Evolutionary conservation across 228 moss, liverwort and hornwort species (phyloP), one percentile per base, ranked within the genome.

Genomic region (Sphagnum magellanicum): DNA sequence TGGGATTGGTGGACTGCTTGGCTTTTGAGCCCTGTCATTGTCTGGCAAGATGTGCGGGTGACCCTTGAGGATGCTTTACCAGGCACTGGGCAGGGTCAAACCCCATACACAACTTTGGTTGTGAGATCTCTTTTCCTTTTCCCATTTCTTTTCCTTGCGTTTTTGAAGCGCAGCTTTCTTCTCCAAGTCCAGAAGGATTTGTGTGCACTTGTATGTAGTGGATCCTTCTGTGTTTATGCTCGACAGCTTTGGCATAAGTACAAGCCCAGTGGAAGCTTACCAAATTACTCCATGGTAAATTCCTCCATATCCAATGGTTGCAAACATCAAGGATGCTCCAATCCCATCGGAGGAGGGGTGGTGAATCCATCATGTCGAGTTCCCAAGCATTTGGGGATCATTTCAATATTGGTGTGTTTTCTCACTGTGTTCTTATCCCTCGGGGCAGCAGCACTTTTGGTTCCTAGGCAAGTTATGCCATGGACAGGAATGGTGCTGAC

Each of bases 1-100:
- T 98, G 98, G 98, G 94, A 98, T 53, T 98, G 98, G 98, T 98
- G 90, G 79, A 79, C 92, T 59, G 87, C 88, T 60, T 98, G 98
- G 98, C 85, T 98, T 61, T 67, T 98, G 64, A 86, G 89, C 73
- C 98, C 98, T 12, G 94, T 94, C 10, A 82, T 77, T 67, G 70
- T 83, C 74, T 98, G 94, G 98, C 97, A 97, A 69, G 93, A 94
- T 64, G 82, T 94, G 48, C 83, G 98, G 68, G 72, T 90, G 46
- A 94, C 91, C n/a, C 73, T 98, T 49, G 74, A 73, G 57, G 93
- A 87, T n/a, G 82, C 76, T 67, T 58, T 90, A 49, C 92, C 92
- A 10, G 98, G 98, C 63, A 90, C 91, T 59, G 82, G 86, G 52
- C 84, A 73, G 70, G 98, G 98, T 50, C 87, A 83, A 57, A 85